Conservation (phyloP, 306 rosid genomes). For the Castanea crenata region DNA sequence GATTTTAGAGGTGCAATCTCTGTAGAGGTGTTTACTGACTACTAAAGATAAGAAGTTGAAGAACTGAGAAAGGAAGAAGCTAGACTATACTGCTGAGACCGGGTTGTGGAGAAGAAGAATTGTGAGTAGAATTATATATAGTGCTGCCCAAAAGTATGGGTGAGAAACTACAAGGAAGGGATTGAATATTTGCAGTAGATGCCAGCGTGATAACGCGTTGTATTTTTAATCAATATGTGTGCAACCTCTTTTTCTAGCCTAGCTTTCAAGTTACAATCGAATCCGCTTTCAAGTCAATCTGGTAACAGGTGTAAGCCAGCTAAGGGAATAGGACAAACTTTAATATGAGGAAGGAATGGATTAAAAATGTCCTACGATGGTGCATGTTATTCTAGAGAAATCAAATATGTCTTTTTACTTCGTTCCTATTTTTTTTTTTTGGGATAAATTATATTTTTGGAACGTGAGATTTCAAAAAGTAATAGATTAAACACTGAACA, state of each 20-base stretch:
- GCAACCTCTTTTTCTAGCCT: not conserved
- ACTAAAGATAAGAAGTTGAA: not conserved
- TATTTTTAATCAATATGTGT: not conserved
- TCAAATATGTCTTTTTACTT: too few relatives aligned
- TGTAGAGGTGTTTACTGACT: not conserved
- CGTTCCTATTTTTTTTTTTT: too few relatives aligned
- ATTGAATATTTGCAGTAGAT: not conserved
- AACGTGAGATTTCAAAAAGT: too few relatives aligned
- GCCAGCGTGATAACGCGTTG: slow-evolving; percentile 48
- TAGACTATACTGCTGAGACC: not conserved
- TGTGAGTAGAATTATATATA: slow-evolving; percentile 19
- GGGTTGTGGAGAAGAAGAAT: not conserved
- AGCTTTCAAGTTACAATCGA: not conserved
- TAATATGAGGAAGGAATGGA: too few relatives aligned
- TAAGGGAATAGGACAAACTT: not conserved
- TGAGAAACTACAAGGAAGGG: not conserved
- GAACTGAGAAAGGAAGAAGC: not conserved
- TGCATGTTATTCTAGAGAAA: too few relatives aligned
- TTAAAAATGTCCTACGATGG: too few relatives aligned
- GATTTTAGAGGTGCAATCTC: not conserved
- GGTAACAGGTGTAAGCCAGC: slow-evolving; percentile 7
- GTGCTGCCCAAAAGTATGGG: not conserved
- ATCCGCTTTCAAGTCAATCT: not conserved
- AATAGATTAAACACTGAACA: too few relatives aligned
- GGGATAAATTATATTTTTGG: too few relatives aligned